These are phyloP conservation scores for Populus pruinosa DNA, from an alignment of 345 rosid genomes.

Conservation along the genomic window DNA sequence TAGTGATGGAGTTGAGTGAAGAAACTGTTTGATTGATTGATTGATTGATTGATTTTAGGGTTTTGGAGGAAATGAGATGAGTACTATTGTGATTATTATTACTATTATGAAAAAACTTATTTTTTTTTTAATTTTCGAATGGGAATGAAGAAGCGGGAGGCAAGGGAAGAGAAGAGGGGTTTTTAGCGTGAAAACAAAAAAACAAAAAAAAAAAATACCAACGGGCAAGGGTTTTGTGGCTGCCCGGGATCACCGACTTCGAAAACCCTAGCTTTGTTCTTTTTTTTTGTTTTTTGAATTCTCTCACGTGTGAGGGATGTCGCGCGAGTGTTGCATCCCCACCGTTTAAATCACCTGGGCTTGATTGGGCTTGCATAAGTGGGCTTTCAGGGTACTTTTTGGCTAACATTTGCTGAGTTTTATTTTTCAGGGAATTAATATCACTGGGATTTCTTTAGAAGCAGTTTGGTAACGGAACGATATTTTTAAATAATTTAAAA, in stretches of 20 bases:
- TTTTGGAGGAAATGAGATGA: not conserved
- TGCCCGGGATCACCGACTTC: constrained; percentile 19
- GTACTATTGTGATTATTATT: not conserved
- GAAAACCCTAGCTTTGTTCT: constrained; percentile 35
- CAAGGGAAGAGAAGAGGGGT: not conserved
- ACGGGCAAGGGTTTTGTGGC: constrained; percentile 17
- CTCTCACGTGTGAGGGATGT: constrained; percentile 19
- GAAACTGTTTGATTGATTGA: not conserved
- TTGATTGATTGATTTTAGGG: not conserved
- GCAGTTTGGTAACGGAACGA: too few relatives aligned
- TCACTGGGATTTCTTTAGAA: too few relatives aligned
- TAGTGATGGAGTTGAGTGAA: not conserved
- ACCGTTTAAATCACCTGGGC: not conserved
- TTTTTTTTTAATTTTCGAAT: constrained; percentile 40
- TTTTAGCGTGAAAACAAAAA: not conserved
- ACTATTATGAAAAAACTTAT: not conserved
- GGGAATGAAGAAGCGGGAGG: constrained; percentile 66
- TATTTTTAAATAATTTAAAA: too few relatives aligned
- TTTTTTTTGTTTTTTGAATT: constrained; percentile 27
- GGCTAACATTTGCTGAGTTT: too few relatives aligned
- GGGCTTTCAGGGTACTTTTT: too few relatives aligned
- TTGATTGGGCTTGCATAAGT: not conserved
- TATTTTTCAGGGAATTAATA: too few relatives aligned
- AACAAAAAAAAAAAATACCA: not conserved
- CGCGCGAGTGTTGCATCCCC: not conserved